Base-by-base conservation (phyloP, 805 yeast species). In the Sungouiozyma ichnusensis region DNA sequence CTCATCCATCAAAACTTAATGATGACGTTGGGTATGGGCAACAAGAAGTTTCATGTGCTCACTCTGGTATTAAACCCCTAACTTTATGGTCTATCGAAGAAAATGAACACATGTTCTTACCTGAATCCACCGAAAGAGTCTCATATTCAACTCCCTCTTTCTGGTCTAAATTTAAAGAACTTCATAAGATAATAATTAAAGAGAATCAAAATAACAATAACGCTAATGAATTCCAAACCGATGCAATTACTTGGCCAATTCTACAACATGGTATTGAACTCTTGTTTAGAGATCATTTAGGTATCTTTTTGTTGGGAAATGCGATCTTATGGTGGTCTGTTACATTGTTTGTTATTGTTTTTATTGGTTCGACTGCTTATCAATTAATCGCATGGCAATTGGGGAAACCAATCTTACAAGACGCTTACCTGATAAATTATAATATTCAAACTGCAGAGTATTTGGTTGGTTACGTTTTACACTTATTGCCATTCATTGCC, bases 31-130 rank as follows among this genome's bases (percentile, higher is more conserved):
- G 83, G 1, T 81, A 77, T 51, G 81, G 78, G 47, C 94, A 84
- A 63, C 88, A 81, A 61, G 94, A 84, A 66, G 92, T 84, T 40
- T 76, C 90, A 3, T 74, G 88, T 66, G 87, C 94, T 33, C 62
- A 73, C 20, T 82, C 78, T 51, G 92, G 90, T 62, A 68, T 71
- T 41, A 66, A 75, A 46, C 67, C 72, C 16, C 71, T 79, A 53
- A 68, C 80, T 34, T 67, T 74, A 49, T 84, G 90, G 90, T 79
- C 80, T 63, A 66, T 84, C 53, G 94, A 84, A 66, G 71, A 75
- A 42, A 83, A 82, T 60, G 68, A 63, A 40, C 81, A 81, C 54
- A 60, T 60, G 41, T 67, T 65, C 48, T 52, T 76, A 44, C 65
- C 66, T 27, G 57, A 46, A 17, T 69, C 65, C 44, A 68, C 77